Evolutionary conservation across 805 yeast species (phyloP), one percentile per base, ranked within the genome.

Genomic region (Saturnispora galanensis): DNA sequence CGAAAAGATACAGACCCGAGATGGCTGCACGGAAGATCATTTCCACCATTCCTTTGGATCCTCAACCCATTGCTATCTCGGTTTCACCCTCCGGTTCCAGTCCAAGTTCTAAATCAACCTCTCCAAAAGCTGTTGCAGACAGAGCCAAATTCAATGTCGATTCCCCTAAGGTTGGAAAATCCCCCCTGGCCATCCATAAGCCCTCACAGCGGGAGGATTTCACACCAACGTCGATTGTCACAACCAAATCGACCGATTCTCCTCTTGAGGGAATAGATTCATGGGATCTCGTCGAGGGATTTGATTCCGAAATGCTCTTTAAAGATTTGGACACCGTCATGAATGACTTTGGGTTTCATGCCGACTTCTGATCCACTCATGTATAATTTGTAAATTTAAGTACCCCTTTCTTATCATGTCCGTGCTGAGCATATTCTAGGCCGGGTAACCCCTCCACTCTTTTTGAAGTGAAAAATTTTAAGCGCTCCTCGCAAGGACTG

Each of bases 341-440:
- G 95, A 85, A 84, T 57, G 95, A 86, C 57, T 87, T 86, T 63
- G 96, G 96, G 5, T 87, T 87, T 66, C 85, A 84, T 52, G 79
- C 86, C 3, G 70, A 69, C 43, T 43, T 43, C 30, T 43, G 21
- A 43, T 11, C 5, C 26, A 2, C 26, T n/a, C 10, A 13, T 11
- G n/a, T 9, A 10, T 12, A 18, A 12, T n/a, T n/a, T 36, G 26
- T 17, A 10, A 10, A 18, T n/a, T 36, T 36, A n/a, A 10, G 18
- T 15, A 18, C 26, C 28, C 17, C 13, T 36, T 36, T 11, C 9
- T 10, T n/a, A 15, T 18, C 28, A n/a, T 36, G 15, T 3, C 26
- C 29, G 17, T 17, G 18, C 29, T 18, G 17, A 32, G 34, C 17
- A 6, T 10, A n/a, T n/a, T 40, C 12, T 18, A 26, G 18, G 42